Conservation (phyloP, 495 filamentous ascomycete genomes). For the Xylaria scruposa region DNA sequence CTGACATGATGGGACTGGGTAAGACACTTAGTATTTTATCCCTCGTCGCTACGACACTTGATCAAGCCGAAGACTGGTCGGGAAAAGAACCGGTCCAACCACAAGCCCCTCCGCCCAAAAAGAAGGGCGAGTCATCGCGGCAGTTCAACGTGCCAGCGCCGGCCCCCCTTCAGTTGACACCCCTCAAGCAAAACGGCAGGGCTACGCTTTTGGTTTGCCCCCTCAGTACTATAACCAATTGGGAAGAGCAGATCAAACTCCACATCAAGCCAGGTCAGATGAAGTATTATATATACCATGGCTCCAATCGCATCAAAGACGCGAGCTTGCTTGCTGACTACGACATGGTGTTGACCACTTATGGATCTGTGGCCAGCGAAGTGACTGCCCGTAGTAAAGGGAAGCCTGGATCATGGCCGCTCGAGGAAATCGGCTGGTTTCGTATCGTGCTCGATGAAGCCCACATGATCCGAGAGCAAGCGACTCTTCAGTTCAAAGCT, state of each 20-base stretch:
- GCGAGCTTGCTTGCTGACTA: slow-evolving; percentile 69
- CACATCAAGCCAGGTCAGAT: slow-evolving; percentile 71
- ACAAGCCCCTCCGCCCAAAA: slow-evolving; percentile 41
- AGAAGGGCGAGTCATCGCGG: slow-evolving; percentile 39
- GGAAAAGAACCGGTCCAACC: slow-evolving; percentile 48
- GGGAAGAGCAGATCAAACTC: slow-evolving; percentile 85
- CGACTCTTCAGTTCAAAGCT: slow-evolving; percentile 78
- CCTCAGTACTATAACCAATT: slow-evolving; percentile 87
- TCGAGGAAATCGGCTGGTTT: slow-evolving; percentile 86
- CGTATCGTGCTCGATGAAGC: slow-evolving; percentile 96
- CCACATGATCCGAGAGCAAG: slow-evolving; percentile 88
- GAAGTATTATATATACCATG: slow-evolving; percentile 83
- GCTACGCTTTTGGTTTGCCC: slow-evolving; percentile 91
- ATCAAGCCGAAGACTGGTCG: slow-evolving; percentile 65
- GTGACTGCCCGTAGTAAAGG: slow-evolving; percentile 64
- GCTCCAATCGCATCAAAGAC: slow-evolving; percentile 71
- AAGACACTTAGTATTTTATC: slow-evolving; percentile 92
- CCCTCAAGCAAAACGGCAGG: slow-evolving; percentile 69
- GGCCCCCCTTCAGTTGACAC: slow-evolving; percentile 47
- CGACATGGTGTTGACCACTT: slow-evolving; percentile 91
- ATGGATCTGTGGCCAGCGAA: slow-evolving; percentile 85
- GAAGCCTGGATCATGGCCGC: slow-evolving; percentile 65
- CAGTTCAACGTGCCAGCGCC: slow-evolving; percentile 46
- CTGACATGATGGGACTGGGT: slow-evolving; percentile 97
- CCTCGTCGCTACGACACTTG: slow-evolving; percentile 68